Percentiles rank a stretch among this genome's conserved stretches.
These are phyloP conservation scores for Blastobotrys aristatus DNA, from an alignment of 1,139 yeast genomes.

Conservation along the genomic window DNA sequence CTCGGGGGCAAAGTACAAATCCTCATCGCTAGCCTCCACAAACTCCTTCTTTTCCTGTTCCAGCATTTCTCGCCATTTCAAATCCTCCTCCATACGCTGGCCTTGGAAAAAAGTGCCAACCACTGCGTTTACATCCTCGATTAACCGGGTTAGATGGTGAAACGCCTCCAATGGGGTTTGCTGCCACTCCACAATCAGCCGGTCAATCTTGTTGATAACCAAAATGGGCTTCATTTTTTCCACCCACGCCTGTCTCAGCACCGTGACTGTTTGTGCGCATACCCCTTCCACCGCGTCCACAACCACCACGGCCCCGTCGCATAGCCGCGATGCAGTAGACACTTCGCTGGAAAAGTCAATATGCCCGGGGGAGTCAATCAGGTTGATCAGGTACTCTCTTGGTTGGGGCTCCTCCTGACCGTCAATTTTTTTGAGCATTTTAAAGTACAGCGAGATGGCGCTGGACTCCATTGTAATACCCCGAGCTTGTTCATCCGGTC, in stretches of 20 bases:
- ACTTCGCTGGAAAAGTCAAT: slow-evolving; percentile 96
- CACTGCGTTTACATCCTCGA: slow-evolving; percentile 93
- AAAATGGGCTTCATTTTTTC: slow-evolving; percentile 84
- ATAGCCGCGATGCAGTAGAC: slow-evolving; percentile 87
- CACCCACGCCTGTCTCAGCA: slow-evolving; percentile 91
- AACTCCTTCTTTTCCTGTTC: slow-evolving; percentile 45
- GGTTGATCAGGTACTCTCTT: slow-evolving; percentile 77
- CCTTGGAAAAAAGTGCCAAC: slow-evolving; percentile 92
- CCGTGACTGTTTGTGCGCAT: slow-evolving; percentile 93
- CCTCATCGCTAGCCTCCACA: slow-evolving; percentile 75
- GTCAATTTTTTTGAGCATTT: slow-evolving; percentile 22
- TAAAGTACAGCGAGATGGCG: slow-evolving; percentile 82
- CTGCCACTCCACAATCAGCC: slow-evolving; percentile 76
- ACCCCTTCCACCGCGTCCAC: slow-evolving; percentile 99
- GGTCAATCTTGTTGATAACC: slow-evolving; percentile 90
- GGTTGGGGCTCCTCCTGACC: slow-evolving; percentile 40
- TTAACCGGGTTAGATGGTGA: slow-evolving; percentile 64
- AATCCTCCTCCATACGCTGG: slow-evolving; percentile 87
- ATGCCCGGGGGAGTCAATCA: slow-evolving; percentile 98
- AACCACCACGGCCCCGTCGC: slow-evolving; percentile 93
- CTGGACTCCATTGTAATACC: slow-evolving; percentile 98
- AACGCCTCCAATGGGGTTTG: slow-evolving; percentile 84
- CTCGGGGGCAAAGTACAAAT: slow-evolving; percentile 84
- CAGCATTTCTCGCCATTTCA: slow-evolving; percentile 67
- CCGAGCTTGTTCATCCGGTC: slow-evolving; percentile 92